Evolutionary conservation across 108 stramenopile species (phyloP).

Genomic region (Nitzschia putrida): DNA sequence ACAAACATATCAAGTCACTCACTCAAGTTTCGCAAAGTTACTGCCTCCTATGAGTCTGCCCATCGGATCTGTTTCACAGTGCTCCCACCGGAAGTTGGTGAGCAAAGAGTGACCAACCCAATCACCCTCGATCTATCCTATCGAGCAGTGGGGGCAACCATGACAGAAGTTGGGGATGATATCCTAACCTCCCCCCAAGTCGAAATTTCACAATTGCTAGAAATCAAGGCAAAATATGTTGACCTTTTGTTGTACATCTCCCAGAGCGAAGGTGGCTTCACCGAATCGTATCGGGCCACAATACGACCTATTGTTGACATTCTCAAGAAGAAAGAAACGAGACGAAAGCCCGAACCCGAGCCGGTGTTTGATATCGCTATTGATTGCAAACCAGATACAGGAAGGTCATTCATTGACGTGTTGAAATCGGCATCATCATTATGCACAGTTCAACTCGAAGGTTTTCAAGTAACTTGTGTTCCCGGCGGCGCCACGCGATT

Average conservation of each 20-base stretch:
- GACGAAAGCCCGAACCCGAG: neutral
- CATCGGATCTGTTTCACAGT: constrained; percentile 36
- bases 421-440: constrained; percentile 42
- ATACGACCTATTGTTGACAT: constrained; percentile 47
- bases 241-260: constrained; percentile 58
- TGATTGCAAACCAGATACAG: neutral
- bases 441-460: constrained; percentile 37
- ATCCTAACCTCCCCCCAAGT: constrained; percentile 1
- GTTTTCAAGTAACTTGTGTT: constrained; percentile 59
- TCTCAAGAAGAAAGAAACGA: constrained; percentile 26
- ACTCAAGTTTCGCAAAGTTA: neutral
- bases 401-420: constrained; percentile 7
- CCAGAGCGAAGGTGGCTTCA: constrained; percentile 53
- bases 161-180: constrained; percentile 2
- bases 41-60: constrained; percentile 3
- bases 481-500: constrained; percentile 59
- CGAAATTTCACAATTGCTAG: constrained; percentile 43
- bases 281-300: constrained; percentile 44
- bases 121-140: constrained; percentile 40
- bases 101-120: constrained; percentile 55
- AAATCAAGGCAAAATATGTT: constrained; percentile 46
- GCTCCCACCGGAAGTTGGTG: constrained; percentile 42
- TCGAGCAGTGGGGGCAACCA: constrained; percentile 32
- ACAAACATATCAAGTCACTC: constrained; percentile 28
- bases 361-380: neutral